These are phyloP conservation scores for Flaveria bidentis DNA, from an alignment of 129 eudicot species.

Conservation along the genomic window DNA sequence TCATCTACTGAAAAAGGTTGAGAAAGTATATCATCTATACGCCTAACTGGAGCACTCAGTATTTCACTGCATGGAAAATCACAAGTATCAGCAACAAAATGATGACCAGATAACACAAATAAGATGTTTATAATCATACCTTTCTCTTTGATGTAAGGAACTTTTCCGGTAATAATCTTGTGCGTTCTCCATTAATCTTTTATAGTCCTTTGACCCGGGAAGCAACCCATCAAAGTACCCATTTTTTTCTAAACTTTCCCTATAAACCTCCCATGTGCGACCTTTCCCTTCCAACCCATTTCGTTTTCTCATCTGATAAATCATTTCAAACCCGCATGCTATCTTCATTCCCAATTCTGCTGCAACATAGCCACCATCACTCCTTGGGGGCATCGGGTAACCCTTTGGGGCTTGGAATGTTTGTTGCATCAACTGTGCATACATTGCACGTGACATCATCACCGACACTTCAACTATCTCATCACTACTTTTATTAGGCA, in stretches of 20 bases:
- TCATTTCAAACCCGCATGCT: conserved; percentile 93
- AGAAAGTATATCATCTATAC: conserved; percentile 84
- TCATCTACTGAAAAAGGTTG: conserved; percentile 51
- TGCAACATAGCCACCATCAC: conserved; percentile 55
- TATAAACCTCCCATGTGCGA: conserved; percentile 75
- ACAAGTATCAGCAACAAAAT: conserved; percentile 9
- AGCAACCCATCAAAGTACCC: conserved; percentile 82
- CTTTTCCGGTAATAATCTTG: conserved; percentile 69
- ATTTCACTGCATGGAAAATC: conserved; percentile 54
- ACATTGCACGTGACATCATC: conserved; percentile 88
- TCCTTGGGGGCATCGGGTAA: conserved; percentile 73
- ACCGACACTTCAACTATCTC: conserved; percentile 69
- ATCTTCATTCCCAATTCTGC: conserved; percentile 98
- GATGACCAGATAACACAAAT: background rate
- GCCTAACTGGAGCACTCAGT: conserved; percentile 74
- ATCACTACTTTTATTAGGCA: conserved; percentile 54
- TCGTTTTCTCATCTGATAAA: conserved; percentile 72
- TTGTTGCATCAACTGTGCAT: conserved; percentile 87
- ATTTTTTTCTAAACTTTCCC: conserved; percentile 60
- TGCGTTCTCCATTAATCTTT: conserved; percentile 72
- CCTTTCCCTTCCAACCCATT: conserved; percentile 82
- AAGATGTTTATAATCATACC: conserved; percentile 34
- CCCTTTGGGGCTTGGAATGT: conserved; percentile 83
- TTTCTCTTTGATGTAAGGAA: conserved; percentile 61
- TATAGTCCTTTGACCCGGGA: conserved; percentile 84